Conservation (phyloP, 768 basidiomycete genomes). For the Russula compacta region DNA sequence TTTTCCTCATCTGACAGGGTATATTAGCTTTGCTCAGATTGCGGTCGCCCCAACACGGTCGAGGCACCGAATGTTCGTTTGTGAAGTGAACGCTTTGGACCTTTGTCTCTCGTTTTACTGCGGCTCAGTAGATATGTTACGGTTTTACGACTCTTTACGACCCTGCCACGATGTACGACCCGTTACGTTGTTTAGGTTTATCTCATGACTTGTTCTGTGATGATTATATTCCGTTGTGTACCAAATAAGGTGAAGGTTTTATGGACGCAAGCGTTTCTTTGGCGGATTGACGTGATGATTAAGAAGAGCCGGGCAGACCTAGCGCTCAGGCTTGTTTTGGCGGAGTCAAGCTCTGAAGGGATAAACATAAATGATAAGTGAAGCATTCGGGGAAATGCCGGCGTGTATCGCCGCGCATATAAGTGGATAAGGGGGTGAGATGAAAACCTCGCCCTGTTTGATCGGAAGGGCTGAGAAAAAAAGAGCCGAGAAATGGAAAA, state of each 20-base stretch:
- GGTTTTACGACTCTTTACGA: constrained; percentile 25
- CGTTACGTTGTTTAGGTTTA: constrained; percentile 14
- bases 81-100: constrained; percentile 9
- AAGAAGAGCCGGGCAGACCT: constrained; percentile 9
- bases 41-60: neutral
- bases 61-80: constrained; percentile 13
- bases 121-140: constrained; percentile 23
- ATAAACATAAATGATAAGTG: constrained; percentile 9
- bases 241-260: constrained; percentile 10
- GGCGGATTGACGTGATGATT: constrained; percentile 17
- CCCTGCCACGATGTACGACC: constrained; percentile 22
- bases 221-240: constrained; percentile 3
- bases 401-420: constrained; percentile 17
- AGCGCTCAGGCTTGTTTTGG: constrained; percentile 13
- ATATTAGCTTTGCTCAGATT: constrained; percentile 27
- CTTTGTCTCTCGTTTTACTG: constrained; percentile 25
- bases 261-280: neutral
- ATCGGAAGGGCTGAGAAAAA: constrained; percentile 20
- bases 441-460: constrained; percentile 20
- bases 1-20: constrained; percentile 2
- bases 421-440: constrained; percentile 20
- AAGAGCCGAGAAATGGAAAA: constrained; percentile 21
- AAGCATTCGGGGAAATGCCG: constrained; percentile 13
- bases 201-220: constrained; percentile 15
- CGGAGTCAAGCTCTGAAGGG: constrained; percentile 15